A percentile compares a stretch with the other conserved stretches of the same genome.
Evolutionary conservation across 2,329 filamentous ascomycete species (phyloP).

Genomic region (Samsoniella hepiali): DNA sequence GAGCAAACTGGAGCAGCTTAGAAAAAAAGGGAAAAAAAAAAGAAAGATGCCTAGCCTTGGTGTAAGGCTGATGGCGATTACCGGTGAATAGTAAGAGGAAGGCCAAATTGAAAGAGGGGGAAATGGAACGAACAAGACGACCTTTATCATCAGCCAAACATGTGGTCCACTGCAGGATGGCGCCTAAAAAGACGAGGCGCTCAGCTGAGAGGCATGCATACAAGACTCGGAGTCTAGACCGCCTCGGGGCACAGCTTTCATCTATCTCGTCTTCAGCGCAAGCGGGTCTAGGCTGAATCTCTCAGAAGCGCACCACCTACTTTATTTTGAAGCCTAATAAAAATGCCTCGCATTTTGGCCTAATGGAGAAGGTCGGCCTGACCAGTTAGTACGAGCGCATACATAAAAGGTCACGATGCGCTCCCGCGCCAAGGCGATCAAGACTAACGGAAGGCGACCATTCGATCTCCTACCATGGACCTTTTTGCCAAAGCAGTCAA

Average conservation of each 20-base stretch:
- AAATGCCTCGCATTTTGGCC: not conserved
- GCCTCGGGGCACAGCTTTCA: not conserved
- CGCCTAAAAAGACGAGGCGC: not conserved
- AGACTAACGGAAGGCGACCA: no score
- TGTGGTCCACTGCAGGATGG: not conserved
- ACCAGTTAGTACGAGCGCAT: not conserved
- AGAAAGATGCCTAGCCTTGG: no score
- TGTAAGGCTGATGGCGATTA: no score
- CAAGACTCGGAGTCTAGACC: conserved; percentile 6
- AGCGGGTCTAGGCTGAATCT: conserved; percentile 15
- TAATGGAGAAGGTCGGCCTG: not conserved
- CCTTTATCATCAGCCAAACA: not conserved
- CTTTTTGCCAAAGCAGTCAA: conserved; percentile 21
- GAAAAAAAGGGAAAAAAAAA: no score
- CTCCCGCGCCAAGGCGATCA: not conserved
- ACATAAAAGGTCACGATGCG: conserved; percentile 5
- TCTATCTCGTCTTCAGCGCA: not conserved
- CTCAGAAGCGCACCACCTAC: not conserved
- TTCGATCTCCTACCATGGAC: conserved; percentile 17
- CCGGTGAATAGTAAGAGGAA: no score
- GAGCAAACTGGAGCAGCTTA: no score
- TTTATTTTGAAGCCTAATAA: conserved; percentile 8
- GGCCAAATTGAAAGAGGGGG: no score
- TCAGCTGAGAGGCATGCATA: conserved; percentile 10
- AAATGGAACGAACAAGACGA: no score